Evolutionary conservation across 768 basidiomycete genomes (phyloP).

Genomic region (Gelatoporia subvermispora): DNA sequence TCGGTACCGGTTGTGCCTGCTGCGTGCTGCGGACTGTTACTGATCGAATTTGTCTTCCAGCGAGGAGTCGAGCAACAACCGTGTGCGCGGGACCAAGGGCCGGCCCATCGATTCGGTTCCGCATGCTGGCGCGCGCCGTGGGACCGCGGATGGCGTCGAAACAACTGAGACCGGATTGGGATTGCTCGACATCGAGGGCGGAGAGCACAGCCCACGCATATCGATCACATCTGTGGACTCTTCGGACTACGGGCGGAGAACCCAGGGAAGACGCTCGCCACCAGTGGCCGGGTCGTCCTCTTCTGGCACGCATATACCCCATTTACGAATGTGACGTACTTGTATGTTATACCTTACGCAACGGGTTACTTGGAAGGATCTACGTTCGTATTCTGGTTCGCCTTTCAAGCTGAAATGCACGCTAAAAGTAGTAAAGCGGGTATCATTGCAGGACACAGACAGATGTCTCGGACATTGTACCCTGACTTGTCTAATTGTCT

Average conservation of each 20-base stretch:
- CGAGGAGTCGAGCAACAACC: conserved; percentile 78
- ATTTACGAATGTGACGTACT: conserved; percentile 7
- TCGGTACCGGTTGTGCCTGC: no score
- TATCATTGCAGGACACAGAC: no score
- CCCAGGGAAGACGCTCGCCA: background rate
- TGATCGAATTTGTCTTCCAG: conserved; percentile 31
- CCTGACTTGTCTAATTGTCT: background rate
- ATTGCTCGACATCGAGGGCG: conserved; percentile 33
- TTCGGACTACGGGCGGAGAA: background rate
- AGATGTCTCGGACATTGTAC: background rate
- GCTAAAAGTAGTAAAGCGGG: no score
- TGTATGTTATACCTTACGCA: conserved; percentile 2
- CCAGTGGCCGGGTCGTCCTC: conserved; percentile 1
- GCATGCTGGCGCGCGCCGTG: conserved; percentile 60
- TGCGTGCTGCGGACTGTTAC: no score
- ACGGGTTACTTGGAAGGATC: conserved; percentile 5
- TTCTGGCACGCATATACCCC: conserved; percentile 12
- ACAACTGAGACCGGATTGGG: conserved; percentile 50
- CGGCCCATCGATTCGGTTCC: conserved; percentile 70
- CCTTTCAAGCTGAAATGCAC: background rate
- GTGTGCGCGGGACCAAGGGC: conserved; percentile 54
- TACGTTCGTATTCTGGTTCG: background rate
- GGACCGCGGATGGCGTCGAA: conserved; percentile 61
- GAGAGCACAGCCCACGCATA: conserved; percentile 17
- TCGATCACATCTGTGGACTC: background rate